Evolutionary conservation across 2,329 filamentous ascomycete species (phyloP).

Genomic region (Aspergillus piperis): DNA sequence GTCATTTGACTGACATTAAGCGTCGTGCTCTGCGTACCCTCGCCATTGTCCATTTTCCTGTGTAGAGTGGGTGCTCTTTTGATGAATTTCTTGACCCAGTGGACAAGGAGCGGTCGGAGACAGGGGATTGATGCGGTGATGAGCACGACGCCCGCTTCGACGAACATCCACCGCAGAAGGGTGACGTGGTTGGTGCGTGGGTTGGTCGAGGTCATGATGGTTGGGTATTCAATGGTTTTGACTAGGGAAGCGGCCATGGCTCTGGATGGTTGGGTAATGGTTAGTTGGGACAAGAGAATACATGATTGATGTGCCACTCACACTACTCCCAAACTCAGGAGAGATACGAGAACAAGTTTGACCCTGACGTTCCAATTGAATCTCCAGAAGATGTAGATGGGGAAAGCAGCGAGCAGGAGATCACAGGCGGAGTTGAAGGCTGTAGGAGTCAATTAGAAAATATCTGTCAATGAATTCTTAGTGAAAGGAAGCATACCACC

Average conservation of each 20-base stretch:
- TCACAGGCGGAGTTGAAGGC: slow-evolving; percentile 4
- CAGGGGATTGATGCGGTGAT: slow-evolving; percentile 1
- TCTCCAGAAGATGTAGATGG: slow-evolving; percentile 2
- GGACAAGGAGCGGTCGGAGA: not conserved
- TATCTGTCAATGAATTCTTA: accelerated
- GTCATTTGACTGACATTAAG: not conserved
- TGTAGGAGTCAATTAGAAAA: not conserved
- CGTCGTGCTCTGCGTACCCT: not conserved
- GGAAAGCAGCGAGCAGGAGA: not conserved
- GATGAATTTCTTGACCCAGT: not conserved
- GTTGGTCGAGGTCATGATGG: slow-evolving; percentile 1
- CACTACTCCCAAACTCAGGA: not conserved
- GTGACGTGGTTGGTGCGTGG: slow-evolving; percentile 8
- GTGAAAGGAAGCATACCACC: not conserved
- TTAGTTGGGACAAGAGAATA: not conserved
- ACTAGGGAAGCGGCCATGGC: slow-evolving; percentile 10
- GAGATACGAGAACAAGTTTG: slow-evolving; percentile 1
- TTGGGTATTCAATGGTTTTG: slow-evolving; percentile 10
- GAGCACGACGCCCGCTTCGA: slow-evolving; percentile 5
- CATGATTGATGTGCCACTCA: not conserved
- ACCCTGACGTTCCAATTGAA: not conserved
- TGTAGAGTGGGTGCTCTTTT: not conserved
- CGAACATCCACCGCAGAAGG: slow-evolving; percentile 9
- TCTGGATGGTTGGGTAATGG: not conserved
- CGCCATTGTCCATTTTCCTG: not conserved